Percentiles rank a stretch among this genome's conserved stretches.
Conservation (phyloP, 257 asterid genomes). For the Solanum appendiculatum region DNA sequence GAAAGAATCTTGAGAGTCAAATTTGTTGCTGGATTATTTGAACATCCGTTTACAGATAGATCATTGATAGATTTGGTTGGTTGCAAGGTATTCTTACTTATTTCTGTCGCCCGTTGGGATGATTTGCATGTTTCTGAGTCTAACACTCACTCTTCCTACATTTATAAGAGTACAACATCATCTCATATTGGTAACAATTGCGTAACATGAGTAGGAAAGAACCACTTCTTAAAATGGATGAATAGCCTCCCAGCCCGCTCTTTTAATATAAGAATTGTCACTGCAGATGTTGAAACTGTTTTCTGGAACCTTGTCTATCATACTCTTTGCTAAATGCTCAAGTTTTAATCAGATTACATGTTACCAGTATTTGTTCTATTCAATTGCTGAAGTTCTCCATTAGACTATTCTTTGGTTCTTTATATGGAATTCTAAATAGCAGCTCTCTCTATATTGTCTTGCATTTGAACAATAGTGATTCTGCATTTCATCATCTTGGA, state of each 20-base stretch:
- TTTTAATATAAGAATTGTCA: neutral
- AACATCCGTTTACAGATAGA: constrained; percentile 70
- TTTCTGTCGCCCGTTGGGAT: neutral
- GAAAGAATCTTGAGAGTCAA: constrained; percentile 90
- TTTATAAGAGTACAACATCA: neutral
- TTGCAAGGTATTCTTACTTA: constrained; percentile 54
- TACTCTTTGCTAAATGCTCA: neutral
- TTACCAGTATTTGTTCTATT: neutral
- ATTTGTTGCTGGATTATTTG: constrained; percentile 76
- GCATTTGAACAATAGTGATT: neutral
- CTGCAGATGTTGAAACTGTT: neutral
- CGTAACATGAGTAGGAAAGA: neutral
- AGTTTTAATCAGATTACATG: neutral
- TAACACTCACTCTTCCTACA: neutral
- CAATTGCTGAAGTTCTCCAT: neutral
- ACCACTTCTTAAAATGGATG: neutral
- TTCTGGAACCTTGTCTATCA: neutral
- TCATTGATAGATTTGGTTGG: constrained; percentile 79
- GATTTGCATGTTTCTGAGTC: neutral
- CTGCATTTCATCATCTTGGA: neutral
- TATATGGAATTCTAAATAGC: neutral
- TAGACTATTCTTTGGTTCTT: neutral
- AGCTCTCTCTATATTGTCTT: neutral
- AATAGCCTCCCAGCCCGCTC: neutral
- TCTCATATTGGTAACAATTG: neutral